Base-by-base conservation (phyloP, 2,329 filamentous ascomycete genomes). In the Nothophaeocryptopus gaeumannii region DNA sequence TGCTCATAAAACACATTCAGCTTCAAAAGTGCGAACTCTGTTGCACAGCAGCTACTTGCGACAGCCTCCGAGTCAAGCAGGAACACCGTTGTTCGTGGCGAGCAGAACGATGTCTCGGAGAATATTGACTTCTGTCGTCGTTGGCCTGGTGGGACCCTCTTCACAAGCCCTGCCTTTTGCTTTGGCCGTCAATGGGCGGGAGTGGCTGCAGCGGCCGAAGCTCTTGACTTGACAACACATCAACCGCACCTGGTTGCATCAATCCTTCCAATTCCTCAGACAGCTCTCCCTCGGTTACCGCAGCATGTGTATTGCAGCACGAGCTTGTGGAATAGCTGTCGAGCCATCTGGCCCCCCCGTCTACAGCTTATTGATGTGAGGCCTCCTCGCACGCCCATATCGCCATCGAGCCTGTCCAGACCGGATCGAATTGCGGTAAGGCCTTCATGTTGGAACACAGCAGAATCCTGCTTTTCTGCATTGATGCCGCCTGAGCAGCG, bases 161-260 rank as follows among this genome's bases (percentile, higher is more conserved):
- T 39, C 33, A 37, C 44, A 30, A 26, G 20, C 20, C 20, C 20
- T 26, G 20, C 20, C 20, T 26, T 26, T 26, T 26, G 20, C 20
- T 37, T 48, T 10, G 47, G 31, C 45, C 41, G 47, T 47, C 36
- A 38, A 47, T 46, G 39, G 39, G 39, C 45, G 46, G 45, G 38
- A 42, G 58, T 58, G 58, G 59, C 59, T 59, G 56, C 58, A 56
- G 54, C 40, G 45, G 32, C 48, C 37, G 37, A 48, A 55, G 50
- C 44, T 55, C 40, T 16, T 43, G 47, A 45, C 33, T 50, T 61
- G 60, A 63, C 59, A 63, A 60, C 61, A 60, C 60, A 63, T 62
- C 53, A 50, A 41, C 53, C 45, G 55, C 55, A 45, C 26, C 36
- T 20, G 39, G 16, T 26, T 26, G 20, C 46, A 20, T 35, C 49